Base-by-base conservation (phyloP, 805 yeast genomes). In the baker's yeast (Saccharomyces cerevisiae) region DNA sequence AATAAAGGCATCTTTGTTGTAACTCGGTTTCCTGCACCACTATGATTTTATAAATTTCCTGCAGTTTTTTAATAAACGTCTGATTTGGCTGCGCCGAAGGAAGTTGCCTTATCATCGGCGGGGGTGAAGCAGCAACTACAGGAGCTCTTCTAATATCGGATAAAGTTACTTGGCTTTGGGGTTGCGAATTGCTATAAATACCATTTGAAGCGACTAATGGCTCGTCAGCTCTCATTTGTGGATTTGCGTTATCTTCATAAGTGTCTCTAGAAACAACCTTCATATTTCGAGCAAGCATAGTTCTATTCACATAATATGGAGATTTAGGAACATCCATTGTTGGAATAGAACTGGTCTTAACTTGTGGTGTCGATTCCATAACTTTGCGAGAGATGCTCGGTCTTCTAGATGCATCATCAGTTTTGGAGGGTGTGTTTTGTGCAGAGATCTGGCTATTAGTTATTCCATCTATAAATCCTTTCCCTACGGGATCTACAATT, bases 41-140 rank as follows among this genome's bases (percentile, higher is more conserved):
- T 46, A 85, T 86, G 51, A 79, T 75, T 61, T 84, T 84, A 67
- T 85, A 86, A 2, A 89, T 84, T 63, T 85, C 90, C 66, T 86
- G 89, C 27, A 86, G 67, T 64, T 85, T 85, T 1, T 85, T 73
- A 2, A 87, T 87, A 48, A 84, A 70, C 51, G 80, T 80, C 61
- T 65, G 69, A 50, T 64, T 57, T 81, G 65, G 55, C 51, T 59
- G 59, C 41, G 68, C 59, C 30, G 61, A 32, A 27, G 58, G 54
- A 9, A 54, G 17, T 22, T 36, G 43, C 17, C 43, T 36, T 17
- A 17, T 17, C 43, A 36, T 22, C 11, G 43, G 22, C 8, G 43
- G 43, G 8, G 22, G 43, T 6, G 24, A n/a, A 36, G 43, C 8
- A 36, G 43, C 43, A 11, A 17, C 10, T n/a, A 17, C 24, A 11